These are phyloP conservation scores for Helicocarpus griseus DNA, from an alignment of 2,329 filamentous ascomycete genomes.

Conservation along the genomic window DNA sequence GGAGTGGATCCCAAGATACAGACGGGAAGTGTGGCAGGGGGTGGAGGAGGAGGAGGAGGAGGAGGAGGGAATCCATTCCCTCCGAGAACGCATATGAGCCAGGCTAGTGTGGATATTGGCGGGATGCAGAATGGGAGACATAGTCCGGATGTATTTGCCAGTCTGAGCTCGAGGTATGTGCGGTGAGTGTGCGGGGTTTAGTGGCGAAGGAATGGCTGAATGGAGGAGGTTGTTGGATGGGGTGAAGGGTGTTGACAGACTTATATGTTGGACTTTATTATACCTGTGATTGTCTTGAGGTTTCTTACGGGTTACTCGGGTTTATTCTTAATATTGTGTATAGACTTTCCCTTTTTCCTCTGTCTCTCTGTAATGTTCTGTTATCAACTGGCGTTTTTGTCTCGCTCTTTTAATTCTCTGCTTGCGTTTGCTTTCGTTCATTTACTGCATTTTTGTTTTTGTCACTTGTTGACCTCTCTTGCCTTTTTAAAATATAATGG, in stretches of 20 bases:
- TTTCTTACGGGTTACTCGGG: too few relatives aligned
- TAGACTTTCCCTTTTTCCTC: too few relatives aligned
- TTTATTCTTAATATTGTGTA: too few relatives aligned
- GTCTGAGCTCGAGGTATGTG: conserved; percentile 37
- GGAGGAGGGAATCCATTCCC: not conserved
- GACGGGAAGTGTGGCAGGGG: not conserved
- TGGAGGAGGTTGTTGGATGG: not conserved
- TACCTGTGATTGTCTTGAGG: too few relatives aligned
- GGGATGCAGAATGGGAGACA: conserved; percentile 38
- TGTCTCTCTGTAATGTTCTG: too few relatives aligned
- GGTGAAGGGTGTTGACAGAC: not conserved
- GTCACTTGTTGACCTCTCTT: too few relatives aligned
- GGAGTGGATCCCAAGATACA: not conserved
- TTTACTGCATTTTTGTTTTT: not conserved
- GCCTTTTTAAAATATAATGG: too few relatives aligned
- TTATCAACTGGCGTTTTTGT: too few relatives aligned
- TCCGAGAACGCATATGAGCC: conserved; percentile 32
- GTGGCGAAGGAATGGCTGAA: not conserved
- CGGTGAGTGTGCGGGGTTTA: conserved; percentile 11
- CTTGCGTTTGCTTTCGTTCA: too few relatives aligned
- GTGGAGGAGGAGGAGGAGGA: not conserved
- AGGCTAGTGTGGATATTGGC: conserved; percentile 40
- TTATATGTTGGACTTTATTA: not conserved
- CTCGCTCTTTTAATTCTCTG: too few relatives aligned
- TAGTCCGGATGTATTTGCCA: conserved; percentile 43